phyloP scores from a whole-genome alignment of 768 basidiomycete genomes.

The Lentinula aciculospora region DNA sequence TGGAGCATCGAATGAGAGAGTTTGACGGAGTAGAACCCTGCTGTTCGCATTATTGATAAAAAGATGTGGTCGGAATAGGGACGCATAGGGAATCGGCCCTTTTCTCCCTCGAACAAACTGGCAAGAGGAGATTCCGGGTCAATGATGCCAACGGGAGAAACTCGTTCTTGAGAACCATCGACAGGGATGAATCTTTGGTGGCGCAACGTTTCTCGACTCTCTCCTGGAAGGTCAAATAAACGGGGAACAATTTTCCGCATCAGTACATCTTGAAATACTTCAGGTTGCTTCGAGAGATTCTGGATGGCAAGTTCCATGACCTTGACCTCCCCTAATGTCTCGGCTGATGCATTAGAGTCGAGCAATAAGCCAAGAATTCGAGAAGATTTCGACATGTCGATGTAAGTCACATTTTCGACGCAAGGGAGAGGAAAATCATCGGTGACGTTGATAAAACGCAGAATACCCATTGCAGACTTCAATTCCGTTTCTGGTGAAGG shows the following conservation, averaged over 20 bases:
- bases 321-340: slow-evolving; percentile 10
- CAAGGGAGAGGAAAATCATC: slow-evolving; percentile 14
- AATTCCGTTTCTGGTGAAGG: slow-evolving; percentile 2
- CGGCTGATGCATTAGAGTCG: not conserved
- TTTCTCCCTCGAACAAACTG: slow-evolving; percentile 17
- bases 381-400: slow-evolving; percentile 10
- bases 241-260: slow-evolving; percentile 12
- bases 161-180: not conserved
- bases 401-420: slow-evolving; percentile 8
- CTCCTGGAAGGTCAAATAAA: slow-evolving; percentile 6
- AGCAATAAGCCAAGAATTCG: slow-evolving; percentile 8
- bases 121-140: slow-evolving; percentile 27
- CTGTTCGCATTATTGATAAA: slow-evolving; percentile 13
- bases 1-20: slow-evolving; percentile 25
- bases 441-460: slow-evolving; percentile 9
- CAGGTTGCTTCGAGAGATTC: slow-evolving; percentile 10
- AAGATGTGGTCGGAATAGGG: slow-evolving; percentile 10
- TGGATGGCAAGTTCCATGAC: slow-evolving; percentile 12
- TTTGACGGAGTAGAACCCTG: slow-evolving; percentile 19
- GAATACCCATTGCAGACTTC: slow-evolving; percentile 5
- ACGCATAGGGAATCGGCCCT: slow-evolving; percentile 11
- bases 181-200: slow-evolving; percentile 10
- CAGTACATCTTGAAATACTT: slow-evolving; percentile 9
- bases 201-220: slow-evolving; percentile 7
- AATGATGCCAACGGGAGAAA: slow-evolving; percentile 20